Percentiles rank a stretch among this genome's conserved stretches.
Evolutionary conservation across 75 land plant genomes (phyloP).

Genomic region (Isoetes taiwanensis): DNA sequence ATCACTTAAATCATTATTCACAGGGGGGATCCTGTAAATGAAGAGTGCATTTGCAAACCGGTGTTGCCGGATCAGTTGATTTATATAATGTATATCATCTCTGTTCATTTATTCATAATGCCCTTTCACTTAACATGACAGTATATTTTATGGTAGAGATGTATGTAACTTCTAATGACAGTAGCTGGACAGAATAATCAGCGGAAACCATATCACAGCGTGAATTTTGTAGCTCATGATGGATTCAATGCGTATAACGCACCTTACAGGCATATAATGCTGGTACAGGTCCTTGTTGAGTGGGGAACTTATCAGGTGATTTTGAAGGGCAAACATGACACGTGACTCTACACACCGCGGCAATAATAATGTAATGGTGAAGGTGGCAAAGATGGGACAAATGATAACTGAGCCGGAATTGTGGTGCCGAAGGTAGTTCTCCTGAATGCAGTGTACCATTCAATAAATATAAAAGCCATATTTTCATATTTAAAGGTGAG

Average conservation of each 20-base stretch:
- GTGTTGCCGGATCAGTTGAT: constrained; percentile 84
- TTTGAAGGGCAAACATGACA: not conserved
- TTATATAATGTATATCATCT: constrained; percentile 42
- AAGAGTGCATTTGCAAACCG: constrained; percentile 84
- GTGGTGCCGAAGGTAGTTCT: constrained; percentile 72
- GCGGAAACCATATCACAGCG: constrained; percentile 79
- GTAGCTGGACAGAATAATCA: constrained; percentile 40
- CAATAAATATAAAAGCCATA: constrained; percentile 2
- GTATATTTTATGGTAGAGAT: not conserved
- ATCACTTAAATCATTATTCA: no score
- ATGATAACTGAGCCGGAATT: constrained; percentile 96
- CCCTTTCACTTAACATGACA: not conserved
- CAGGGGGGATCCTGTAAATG: constrained; percentile 71
- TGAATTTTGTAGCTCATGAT: constrained; percentile 97
- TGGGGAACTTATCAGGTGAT: not conserved
- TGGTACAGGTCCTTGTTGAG: constrained; percentile 32
- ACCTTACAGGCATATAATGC: constrained; percentile 82
- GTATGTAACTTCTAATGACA: not conserved
- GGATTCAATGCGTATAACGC: constrained; percentile 88
- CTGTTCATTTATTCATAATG: not conserved
- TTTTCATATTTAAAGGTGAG: constrained; percentile 41
- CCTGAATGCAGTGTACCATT: not conserved
- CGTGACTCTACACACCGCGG: not conserved
- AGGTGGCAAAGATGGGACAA: constrained; percentile 77
- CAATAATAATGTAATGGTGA: constrained; percentile 97